Percentiles rank a stretch among this genome's conserved stretches.
Conservation (phyloP, 306 rosid genomes). For the Nissolia schottii region DNA sequence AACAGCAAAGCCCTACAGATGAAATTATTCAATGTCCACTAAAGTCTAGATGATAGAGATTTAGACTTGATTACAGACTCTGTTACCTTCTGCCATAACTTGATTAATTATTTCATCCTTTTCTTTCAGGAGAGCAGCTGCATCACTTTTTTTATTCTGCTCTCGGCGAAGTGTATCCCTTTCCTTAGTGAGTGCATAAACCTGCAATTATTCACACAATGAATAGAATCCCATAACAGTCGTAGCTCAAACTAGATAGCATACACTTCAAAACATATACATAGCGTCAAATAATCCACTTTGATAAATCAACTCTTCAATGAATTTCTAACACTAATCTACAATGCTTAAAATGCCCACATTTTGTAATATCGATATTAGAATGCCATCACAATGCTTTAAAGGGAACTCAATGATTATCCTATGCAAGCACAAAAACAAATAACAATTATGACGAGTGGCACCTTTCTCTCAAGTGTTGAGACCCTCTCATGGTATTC, state of each 20-base stretch:
- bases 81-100: conserved; percentile 98
- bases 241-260: conserved; percentile 11
- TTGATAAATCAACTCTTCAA: conserved; percentile 14
- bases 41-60: conserved; percentile 8
- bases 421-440: conserved; percentile 4
- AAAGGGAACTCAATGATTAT: background rate
- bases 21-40: conserved; percentile 7
- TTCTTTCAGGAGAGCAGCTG: conserved; percentile 97
- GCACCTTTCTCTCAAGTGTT: conserved; percentile 88
- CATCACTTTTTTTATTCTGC: conserved; percentile 94
- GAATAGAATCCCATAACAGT: background rate
- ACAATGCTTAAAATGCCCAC: conserved; percentile 19
- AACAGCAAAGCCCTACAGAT: background rate
- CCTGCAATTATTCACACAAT: conserved; percentile 44
- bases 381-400: background rate
- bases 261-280: background rate
- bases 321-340: conserved; percentile 4
- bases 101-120: conserved; percentile 97
- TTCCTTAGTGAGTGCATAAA: conserved; percentile 95
- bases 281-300: conserved; percentile 13
- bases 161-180: conserved; percentile 95
- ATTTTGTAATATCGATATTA: background rate
- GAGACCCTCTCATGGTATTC: conserved; percentile 96
- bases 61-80: conserved; percentile 4
- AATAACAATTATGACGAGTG: background rate